Conservation (phyloP, 2,329 filamentous ascomycete species). For the Alternaria alternata region DNA sequence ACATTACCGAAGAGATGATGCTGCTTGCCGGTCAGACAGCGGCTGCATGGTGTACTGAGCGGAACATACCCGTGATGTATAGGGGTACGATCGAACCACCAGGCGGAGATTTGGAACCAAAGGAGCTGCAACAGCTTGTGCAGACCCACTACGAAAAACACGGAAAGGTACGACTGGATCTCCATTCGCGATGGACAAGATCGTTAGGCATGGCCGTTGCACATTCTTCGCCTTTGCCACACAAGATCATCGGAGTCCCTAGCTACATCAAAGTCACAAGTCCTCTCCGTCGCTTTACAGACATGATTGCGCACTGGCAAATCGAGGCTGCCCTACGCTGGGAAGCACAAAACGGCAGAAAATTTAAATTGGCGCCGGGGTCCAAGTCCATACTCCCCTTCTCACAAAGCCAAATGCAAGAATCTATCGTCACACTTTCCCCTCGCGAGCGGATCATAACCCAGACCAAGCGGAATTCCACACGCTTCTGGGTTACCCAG, state of each 20-base stretch:
- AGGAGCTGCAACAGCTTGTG: slow-evolving; percentile 46
- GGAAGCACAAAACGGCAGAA: slow-evolving; percentile 58
- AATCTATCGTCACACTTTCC: slow-evolving; percentile 57
- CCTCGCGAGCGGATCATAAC: slow-evolving; percentile 57
- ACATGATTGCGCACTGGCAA: slow-evolving; percentile 70
- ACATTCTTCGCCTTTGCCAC: slow-evolving; percentile 57
- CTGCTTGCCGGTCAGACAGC: slow-evolving; percentile 62
- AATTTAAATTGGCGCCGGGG: slow-evolving; percentile 43
- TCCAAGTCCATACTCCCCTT: slow-evolving; percentile 59
- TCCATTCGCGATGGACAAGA: slow-evolving; percentile 54
- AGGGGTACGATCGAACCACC: slow-evolving; percentile 50
- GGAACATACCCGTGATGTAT: slow-evolving; percentile 61
- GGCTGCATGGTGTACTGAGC: slow-evolving; percentile 61
- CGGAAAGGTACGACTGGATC: slow-evolving; percentile 44
- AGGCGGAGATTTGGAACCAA: slow-evolving; percentile 15
- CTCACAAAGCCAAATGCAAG: slow-evolving; percentile 56
- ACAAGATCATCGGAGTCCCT: slow-evolving; percentile 61
- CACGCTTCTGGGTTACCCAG: slow-evolving; percentile 60
- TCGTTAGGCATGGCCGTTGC: slow-evolving; percentile 54
- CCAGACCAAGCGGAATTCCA: slow-evolving; percentile 44
- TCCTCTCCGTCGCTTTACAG: slow-evolving; percentile 67
- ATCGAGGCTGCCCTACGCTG: slow-evolving; percentile 68
- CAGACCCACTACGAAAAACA: slow-evolving; percentile 48
- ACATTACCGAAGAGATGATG: slow-evolving; percentile 59
- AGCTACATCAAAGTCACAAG: slow-evolving; percentile 67